Conservation (phyloP, 805 yeast genomes). For the Wickerhamomyces canadensis region DNA sequence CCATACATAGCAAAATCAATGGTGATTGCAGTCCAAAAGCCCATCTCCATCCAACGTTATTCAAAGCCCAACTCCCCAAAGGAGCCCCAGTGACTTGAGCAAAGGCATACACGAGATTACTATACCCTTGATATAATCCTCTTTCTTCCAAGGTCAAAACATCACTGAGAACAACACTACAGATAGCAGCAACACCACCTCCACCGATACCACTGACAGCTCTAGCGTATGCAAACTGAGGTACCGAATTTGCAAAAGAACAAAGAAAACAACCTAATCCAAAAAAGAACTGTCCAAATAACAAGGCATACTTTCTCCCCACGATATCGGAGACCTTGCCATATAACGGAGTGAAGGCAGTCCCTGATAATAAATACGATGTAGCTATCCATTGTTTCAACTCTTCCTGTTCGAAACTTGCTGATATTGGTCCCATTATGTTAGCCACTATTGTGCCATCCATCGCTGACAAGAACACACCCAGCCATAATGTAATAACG, state of each 20-base stretch:
- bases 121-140: constrained; percentile 44
- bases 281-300: constrained; percentile 38
- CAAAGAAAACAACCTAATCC: constrained; percentile 39
- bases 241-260: constrained; percentile 32
- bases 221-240: constrained; percentile 39
- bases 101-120: constrained; percentile 31
- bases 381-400: constrained; percentile 64
- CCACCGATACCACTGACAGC: constrained; percentile 53
- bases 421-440: constrained; percentile 51
- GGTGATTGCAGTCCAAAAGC: constrained; percentile 35
- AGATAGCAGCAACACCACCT: constrained; percentile 45
- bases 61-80: constrained; percentile 31
- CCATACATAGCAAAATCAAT: constrained; percentile 19
- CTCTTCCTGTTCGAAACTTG: constrained; percentile 45
- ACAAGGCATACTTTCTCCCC: constrained; percentile 41
- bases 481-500: constrained; percentile 28
- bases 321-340: constrained; percentile 63
- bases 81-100: constrained; percentile 37
- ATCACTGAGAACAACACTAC: constrained; percentile 48
- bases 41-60: constrained; percentile 36
- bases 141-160: constrained; percentile 44
- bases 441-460: constrained; percentile 57
- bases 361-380: constrained; percentile 56
- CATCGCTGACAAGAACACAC: constrained; percentile 45
- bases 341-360: constrained; percentile 66